Conservation (phyloP, 2,329 filamentous ascomycete genomes). For the Trichophyton verrucosum region DNA sequence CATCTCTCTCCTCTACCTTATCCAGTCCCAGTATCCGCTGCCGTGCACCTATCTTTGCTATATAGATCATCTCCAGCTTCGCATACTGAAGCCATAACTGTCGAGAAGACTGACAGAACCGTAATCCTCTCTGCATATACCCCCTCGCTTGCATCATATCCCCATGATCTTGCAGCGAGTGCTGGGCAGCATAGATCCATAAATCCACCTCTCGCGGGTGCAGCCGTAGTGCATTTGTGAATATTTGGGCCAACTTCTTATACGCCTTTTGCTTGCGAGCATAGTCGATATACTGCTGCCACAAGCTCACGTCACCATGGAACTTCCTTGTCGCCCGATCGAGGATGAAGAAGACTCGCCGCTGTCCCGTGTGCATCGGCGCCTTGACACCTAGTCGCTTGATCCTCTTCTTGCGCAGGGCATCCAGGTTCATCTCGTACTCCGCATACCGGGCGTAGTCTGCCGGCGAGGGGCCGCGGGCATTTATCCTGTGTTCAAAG, state of each 20-base stretch:
- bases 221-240: conserved; percentile 62
- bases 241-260: conserved; percentile 48
- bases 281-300: conserved; percentile 83
- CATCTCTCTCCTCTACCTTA: conserved; percentile 27
- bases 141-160: conserved; percentile 78
- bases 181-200: conserved; percentile 74
- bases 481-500: conserved; percentile 82
- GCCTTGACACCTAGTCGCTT: conserved; percentile 66
- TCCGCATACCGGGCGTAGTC: conserved; percentile 78
- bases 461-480: conserved; percentile 59
- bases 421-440: conserved; percentile 56
- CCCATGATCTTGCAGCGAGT: conserved; percentile 61
- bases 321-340: conserved; percentile 78
- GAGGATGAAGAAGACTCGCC: conserved; percentile 77
- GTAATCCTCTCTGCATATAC: conserved; percentile 77
- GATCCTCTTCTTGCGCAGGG: conserved; percentile 69
- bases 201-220: conserved; percentile 72
- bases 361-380: conserved; percentile 59
- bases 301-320: conserved; percentile 65
- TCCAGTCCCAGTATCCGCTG: conserved; percentile 56
- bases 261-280: conserved; percentile 54
- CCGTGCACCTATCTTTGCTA: conserved; percentile 66
- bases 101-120: conserved; percentile 69
- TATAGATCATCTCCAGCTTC: conserved; percentile 82
- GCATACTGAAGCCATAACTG: conserved; percentile 82